A percentile compares a stretch with the other conserved stretches of the same genome.
Conservation (phyloP, 768 basidiomycete genomes). For the Lentinus tigrinus region DNA sequence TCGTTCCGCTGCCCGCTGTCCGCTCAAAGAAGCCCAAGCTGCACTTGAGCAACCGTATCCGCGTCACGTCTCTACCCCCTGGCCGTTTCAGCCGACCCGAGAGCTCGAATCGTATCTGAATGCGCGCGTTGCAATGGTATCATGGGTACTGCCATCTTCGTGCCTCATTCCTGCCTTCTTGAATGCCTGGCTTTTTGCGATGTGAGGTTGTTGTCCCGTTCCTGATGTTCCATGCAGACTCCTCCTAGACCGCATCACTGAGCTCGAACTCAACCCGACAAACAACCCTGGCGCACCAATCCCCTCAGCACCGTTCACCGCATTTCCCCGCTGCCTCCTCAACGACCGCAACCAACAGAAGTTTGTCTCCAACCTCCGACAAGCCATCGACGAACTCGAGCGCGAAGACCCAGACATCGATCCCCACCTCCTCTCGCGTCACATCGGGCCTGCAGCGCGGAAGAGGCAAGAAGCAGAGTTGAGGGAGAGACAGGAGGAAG, state of each 20-base stretch:
- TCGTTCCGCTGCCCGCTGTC: too few species aligned
- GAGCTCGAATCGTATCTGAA: too few species aligned
- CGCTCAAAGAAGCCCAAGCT: too few species aligned
- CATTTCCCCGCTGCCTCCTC: slow-evolving; percentile 49
- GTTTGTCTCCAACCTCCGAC: slow-evolving; percentile 48
- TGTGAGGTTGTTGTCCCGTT: not conserved
- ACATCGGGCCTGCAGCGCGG: slow-evolving; percentile 44
- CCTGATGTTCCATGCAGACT: slow-evolving; percentile 32
- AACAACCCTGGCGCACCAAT: slow-evolving; percentile 27
- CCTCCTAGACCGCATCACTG: slow-evolving; percentile 59
- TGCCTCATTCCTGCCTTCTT: too few species aligned
- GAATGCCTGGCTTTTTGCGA: too few species aligned
- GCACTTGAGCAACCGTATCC: too few species aligned
- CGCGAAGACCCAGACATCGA: slow-evolving; percentile 45
- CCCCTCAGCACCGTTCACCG: slow-evolving; percentile 39
- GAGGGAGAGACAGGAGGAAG: slow-evolving; percentile 42
- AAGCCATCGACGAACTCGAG: slow-evolving; percentile 45
- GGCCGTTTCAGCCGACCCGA: too few species aligned
- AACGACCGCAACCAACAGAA: slow-evolving; percentile 41
- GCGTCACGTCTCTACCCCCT: too few species aligned
- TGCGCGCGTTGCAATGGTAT: too few species aligned
- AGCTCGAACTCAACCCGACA: slow-evolving; percentile 47
- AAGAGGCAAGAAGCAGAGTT: slow-evolving; percentile 44
- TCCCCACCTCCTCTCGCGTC: slow-evolving; percentile 45
- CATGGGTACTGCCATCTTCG: too few species aligned